Conservation (phyloP, 371 early-diverging fungal genomes). For the Blakeslea trispora region DNA sequence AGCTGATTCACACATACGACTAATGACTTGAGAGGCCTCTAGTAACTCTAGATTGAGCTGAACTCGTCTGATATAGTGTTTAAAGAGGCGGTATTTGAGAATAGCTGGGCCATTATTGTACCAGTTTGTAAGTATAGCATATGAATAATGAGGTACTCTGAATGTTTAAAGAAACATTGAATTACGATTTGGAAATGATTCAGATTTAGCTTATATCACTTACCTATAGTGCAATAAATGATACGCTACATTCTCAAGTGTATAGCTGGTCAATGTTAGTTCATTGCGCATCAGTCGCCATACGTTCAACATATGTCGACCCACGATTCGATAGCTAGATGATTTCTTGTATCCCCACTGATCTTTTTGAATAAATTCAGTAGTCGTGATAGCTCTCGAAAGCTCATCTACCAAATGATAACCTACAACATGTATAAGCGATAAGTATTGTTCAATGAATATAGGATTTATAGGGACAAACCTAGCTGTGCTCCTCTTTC, state of each 20-base stretch:
- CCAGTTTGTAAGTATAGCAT: constrained; percentile 68
- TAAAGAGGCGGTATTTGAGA: constrained; percentile 59
- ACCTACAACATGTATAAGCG: constrained; percentile 24
- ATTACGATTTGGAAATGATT: background rate
- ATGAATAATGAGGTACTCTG: constrained; percentile 68
- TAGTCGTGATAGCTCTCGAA: constrained; percentile 38
- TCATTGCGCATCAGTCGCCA: constrained; percentile 85
- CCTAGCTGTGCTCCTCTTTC: constrained; percentile 59
- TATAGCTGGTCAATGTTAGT: constrained; percentile 73
- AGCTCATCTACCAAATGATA: constrained; percentile 54
- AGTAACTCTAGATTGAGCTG: constrained; percentile 70
- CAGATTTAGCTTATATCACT: background rate
- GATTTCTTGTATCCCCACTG: constrained; percentile 68
- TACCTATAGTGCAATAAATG: constrained; percentile 74
- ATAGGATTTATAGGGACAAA: no score
- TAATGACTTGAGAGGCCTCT: constrained; percentile 69
- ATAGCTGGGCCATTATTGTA: constrained; percentile 47
- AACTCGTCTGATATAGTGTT: constrained; percentile 71
- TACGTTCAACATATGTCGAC: constrained; percentile 85
- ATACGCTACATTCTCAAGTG: constrained; percentile 72
- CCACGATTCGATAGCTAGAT: constrained; percentile 61
- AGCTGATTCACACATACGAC: constrained; percentile 82
- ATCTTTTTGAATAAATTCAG: constrained; percentile 25
- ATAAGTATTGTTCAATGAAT: no score
- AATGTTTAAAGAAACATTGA: no score